Base-by-base conservation (phyloP, 345 rosid species). In the Toxicodendron radicans region DNA sequence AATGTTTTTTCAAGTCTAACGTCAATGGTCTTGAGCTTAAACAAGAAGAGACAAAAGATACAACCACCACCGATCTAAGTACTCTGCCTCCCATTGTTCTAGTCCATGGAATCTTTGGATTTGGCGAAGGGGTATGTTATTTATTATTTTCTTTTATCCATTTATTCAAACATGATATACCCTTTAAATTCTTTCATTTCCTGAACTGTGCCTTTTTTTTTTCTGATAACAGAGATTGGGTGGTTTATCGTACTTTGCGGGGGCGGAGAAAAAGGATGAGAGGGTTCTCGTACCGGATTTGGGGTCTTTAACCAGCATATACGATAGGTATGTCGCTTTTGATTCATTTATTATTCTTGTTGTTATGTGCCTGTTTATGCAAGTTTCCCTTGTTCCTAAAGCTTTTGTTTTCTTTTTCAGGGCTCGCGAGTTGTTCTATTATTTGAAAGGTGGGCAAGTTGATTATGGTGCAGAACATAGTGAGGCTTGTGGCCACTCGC, bases 381-480 rank as follows among this genome's bases (percentile, higher is more conserved):
- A 6, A 30, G 23, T 8, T 54, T 54, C 12, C 53, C 43, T 38
- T 30, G 56, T 64, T 17, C 24, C 45, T 53, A 16, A 9, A 45
- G 46, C 21, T 24, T 62, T 41, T 46, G 60, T 27, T 73, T 79
- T 78, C 58, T 84, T 81, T 66, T 81, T 66, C 81, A 96, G 99
- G 92, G 99, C 98, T 32, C 87, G 99, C 49, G 98, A 93, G 69
- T 78, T 96, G 79, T 96, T 96, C 84, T 93, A 93, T 83, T 96
- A 93, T 68, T 48, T 96, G 83, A 93, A 93, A 88, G 99, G 99
- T 7, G 98, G 98, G 41, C 77, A 74, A 68, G 95, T 96, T 68
- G 99, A 96, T 85, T 96, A 83, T 58, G 98, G 99, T n/a, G 89
- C 88, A 83, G 97, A 90, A 70, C 99, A 96, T 70, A 96, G 99